Evolutionary conservation across 805 yeast genomes (phyloP).

Genomic region (Candida alai): DNA sequence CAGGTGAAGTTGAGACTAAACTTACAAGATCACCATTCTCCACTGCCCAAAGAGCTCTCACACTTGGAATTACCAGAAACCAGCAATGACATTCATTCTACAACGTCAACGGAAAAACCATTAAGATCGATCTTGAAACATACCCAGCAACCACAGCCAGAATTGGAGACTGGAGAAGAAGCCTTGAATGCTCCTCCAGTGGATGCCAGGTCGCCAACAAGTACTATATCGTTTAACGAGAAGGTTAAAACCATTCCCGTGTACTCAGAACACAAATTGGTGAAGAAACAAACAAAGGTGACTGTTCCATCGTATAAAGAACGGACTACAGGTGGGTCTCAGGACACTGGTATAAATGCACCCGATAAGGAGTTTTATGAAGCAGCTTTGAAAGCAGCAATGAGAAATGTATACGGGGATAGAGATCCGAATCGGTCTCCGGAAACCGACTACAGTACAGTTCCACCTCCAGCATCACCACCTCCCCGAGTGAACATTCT

Average conservation of each 20-base stretch:
- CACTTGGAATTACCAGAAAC: too few relatives aligned
- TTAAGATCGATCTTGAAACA: slow-evolving; percentile 35
- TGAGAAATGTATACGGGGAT: slow-evolving; percentile 52
- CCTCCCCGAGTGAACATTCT: slow-evolving; percentile 1
- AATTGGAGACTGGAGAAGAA: not conserved
- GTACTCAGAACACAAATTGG: slow-evolving; percentile 7
- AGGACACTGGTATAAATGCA: slow-evolving; percentile 4
- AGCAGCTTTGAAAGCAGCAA: slow-evolving; percentile 53
- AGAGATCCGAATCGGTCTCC: slow-evolving; percentile 7
- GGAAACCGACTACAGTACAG: not conserved
- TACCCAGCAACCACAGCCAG: slow-evolving; percentile 11
- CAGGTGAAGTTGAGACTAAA: slow-evolving; percentile 5
- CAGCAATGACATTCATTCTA: not conserved
- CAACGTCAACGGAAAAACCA: slow-evolving; percentile 14
- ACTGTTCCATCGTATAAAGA: slow-evolving; percentile 10
- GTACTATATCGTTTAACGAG: slow-evolving; percentile 36
- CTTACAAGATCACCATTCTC: slow-evolving; percentile 1
- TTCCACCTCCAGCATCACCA: slow-evolving; percentile 2
- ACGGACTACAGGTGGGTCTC: not conserved
- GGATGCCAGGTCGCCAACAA: slow-evolving; percentile 21
- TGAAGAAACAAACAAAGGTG: slow-evolving; percentile 5
- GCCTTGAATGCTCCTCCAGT: not conserved
- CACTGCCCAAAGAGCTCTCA: slow-evolving; percentile 3
- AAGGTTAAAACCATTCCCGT: slow-evolving; percentile 36
- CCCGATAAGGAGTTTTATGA: slow-evolving; percentile 52